Conservation (phyloP, 1,139 yeast genomes). For the Yamadazyma kanchanaburiensis region DNA sequence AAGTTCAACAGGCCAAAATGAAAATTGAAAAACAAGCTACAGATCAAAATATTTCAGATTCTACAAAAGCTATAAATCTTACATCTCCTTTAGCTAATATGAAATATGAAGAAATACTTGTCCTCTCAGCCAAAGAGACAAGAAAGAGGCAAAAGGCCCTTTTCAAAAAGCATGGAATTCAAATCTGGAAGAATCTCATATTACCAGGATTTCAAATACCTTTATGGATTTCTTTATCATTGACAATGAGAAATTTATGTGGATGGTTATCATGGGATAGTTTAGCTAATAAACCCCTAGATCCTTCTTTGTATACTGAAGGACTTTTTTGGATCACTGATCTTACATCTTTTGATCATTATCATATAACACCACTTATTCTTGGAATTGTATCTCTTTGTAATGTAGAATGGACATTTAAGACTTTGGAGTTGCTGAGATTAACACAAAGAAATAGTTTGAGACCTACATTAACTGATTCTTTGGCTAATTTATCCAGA, state of each 20-base stretch:
- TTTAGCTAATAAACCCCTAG: constrained; percentile 47
- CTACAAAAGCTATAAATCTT: constrained; percentile 8
- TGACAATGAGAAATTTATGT: constrained; percentile 71
- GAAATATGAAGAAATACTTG: constrained; percentile 72
- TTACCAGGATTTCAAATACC: constrained; percentile 84
- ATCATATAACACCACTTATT: constrained; percentile 62
- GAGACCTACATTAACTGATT: constrained; percentile 61
- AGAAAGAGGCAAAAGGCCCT: constrained; percentile 68
- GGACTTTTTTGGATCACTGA: constrained; percentile 61
- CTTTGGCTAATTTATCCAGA: constrained; percentile 62
- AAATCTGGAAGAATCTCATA: constrained; percentile 73
- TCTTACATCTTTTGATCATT: constrained; percentile 59
- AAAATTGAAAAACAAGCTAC: constrained; percentile 18
- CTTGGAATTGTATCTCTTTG: constrained; percentile 69
- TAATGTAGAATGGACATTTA: constrained; percentile 73
- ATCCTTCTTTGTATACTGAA: constrained; percentile 50
- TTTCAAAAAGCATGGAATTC: constrained; percentile 65
- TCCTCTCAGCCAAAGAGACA: constrained; percentile 73
- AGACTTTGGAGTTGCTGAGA: constrained; percentile 52
- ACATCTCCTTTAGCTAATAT: constrained; percentile 41
- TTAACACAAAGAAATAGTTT: constrained; percentile 35
- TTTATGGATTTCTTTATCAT: constrained; percentile 77
- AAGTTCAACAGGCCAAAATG: constrained; percentile 37
- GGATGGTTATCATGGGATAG: constrained; percentile 65
- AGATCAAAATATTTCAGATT: constrained; percentile 7